Evolutionary conservation across 23 red algal species (phyloP).

Genomic region (Gracilaria domingensis): DNA sequence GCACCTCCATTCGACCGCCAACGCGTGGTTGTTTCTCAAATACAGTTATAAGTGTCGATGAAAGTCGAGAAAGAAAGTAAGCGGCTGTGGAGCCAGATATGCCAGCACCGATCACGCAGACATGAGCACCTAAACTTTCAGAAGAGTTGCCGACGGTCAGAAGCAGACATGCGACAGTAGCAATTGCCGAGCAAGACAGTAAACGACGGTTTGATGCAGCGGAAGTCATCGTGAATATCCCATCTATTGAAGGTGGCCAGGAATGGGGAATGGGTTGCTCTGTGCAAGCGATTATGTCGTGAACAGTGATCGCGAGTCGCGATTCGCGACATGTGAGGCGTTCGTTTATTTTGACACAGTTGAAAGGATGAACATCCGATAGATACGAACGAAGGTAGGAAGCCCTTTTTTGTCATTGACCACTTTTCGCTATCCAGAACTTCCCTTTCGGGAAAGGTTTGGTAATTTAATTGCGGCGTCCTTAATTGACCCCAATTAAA

Average conservation of each 20-base stretch:
- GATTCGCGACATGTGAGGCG: too few species aligned
- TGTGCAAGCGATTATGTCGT: too few species aligned
- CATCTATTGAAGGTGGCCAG: background rate
- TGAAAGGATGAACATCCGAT: too few species aligned
- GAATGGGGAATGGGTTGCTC: too few species aligned
- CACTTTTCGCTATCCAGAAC: too few species aligned
- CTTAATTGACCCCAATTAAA: too few species aligned
- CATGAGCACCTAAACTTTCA: background rate
- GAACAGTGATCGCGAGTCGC: too few species aligned
- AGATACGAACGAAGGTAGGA: too few species aligned
- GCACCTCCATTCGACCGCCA: constrained; percentile 57
- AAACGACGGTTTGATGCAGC: background rate
- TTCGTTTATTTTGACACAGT: too few species aligned
- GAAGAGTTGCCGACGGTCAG: background rate
- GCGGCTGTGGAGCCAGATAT: constrained; percentile 64
- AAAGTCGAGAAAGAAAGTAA: constrained; percentile 52
- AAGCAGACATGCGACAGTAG: background rate
- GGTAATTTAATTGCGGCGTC: too few species aligned
- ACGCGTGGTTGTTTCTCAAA: constrained; percentile 49
- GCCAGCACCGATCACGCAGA: constrained; percentile 79
- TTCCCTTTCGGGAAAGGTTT: too few species aligned
- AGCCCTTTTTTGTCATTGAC: too few species aligned
- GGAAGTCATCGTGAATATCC: background rate
- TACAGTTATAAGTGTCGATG: constrained; percentile 22
- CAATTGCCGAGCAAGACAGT: background rate